Base-by-base conservation (phyloP, 148 eudicot species). In the Diospyros kaki region DNA sequence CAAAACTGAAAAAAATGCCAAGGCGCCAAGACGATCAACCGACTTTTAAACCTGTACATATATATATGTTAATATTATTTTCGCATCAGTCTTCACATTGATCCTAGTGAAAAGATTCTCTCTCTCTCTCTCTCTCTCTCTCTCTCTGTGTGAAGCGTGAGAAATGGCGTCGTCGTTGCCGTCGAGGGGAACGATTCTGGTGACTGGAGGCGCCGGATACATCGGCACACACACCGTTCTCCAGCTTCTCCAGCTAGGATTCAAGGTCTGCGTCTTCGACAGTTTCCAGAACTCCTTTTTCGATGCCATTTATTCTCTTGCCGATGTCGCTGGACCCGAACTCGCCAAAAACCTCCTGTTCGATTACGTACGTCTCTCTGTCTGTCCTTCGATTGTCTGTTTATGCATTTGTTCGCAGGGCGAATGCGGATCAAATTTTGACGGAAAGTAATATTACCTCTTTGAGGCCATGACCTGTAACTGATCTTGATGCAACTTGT, bases 171-270 rank as follows among this genome's bases (percentile, higher is more conserved):
- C 15, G 3, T 43, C 88, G 95, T 86, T 78, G 55, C 77, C 77
- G 1, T 79, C 73, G 45, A 79, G 64, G 2, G 78, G 68, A 63
- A 84, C 75, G 68, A 83, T 93, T 60, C 77, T 93, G 14, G 97
- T 93, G 4, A 93, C 98, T 0, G 98, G 98, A 18, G 98, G 97
- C 4, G 97, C 97, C 1, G 98, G 98, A 0, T 94, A 85, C 79
- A 87, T 94, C 4, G 97, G 98, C 2, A 81, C 93, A 15, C 98
- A 94, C 84, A 91, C 94, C 40, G 91, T 84, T 39, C 69, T 91
- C 68, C 84, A 85, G 61, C 80, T 94, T 40, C 76, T 94, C 10
- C 63, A 71, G 1, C 73, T 85, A 69, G 98, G 98, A 6, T 94
- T 88, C 73, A 81, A 79, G 75, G 97, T 91, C 73, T 72, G 80